phyloP scores from a whole-genome alignment of 306 rosid genomes.

The Pachyrhizus erosus region DNA sequence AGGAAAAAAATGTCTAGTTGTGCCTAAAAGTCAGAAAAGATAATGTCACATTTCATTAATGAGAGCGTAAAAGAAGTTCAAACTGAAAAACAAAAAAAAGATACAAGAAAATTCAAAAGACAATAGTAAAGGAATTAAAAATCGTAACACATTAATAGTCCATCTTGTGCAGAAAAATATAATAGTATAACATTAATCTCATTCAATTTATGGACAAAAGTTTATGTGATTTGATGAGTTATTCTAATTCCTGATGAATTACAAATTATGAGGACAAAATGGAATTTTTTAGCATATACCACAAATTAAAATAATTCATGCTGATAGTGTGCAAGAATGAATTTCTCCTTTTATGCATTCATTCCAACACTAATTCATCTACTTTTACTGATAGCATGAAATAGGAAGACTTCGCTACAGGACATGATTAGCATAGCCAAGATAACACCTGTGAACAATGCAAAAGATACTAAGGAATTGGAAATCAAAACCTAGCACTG shows the following conservation, averaged over 20 bases:
- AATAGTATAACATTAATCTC: constrained; percentile 22
- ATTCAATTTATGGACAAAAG: constrained; percentile 28
- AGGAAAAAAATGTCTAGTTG: constrained; percentile 19
- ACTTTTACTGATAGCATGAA: constrained; percentile 2
- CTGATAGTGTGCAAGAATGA: constrained; percentile 18
- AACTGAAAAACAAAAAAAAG: no score
- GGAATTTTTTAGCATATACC: not conserved
- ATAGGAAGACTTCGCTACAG: constrained; percentile 17
- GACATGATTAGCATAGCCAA: constrained; percentile 12
- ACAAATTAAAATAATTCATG: constrained; percentile 1
- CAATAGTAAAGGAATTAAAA: constrained; percentile 4
- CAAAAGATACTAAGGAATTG: not conserved
- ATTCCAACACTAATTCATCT: not conserved
- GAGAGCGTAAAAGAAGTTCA: constrained; percentile 35
- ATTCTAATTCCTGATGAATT: constrained; percentile 26
- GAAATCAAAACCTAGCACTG: not conserved
- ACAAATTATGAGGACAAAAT: not conserved
- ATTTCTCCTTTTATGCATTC: constrained; percentile 23
- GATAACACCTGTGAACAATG: not conserved
- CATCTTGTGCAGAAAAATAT: constrained; percentile 1
- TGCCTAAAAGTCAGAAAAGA: constrained; percentile 35
- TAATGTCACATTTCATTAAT: constrained; percentile 10
- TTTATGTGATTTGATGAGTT: constrained; percentile 19
- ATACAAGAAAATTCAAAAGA: constrained; percentile 26
- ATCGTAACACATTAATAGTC: not conserved